A percentile compares a stretch with the other conserved stretches of the same genome.
Conservation (phyloP, 1,284 basidiomycete genomes). For the Malassezia sympodialis region DNA sequence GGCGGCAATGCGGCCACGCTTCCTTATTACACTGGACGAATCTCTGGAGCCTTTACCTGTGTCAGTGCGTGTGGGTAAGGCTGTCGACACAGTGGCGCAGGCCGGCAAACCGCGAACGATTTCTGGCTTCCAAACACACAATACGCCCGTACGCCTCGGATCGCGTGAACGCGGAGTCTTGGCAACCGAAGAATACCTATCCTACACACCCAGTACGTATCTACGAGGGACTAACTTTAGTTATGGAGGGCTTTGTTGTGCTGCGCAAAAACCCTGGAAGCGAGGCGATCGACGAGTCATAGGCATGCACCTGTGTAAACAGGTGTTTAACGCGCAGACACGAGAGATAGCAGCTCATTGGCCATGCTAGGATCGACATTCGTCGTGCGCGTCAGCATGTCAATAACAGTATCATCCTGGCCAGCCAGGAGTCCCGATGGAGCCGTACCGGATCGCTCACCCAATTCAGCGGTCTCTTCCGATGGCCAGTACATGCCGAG, state of each 20-base stretch:
- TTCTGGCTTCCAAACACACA: constrained; percentile 60
- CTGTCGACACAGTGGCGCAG: constrained; percentile 46
- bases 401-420: constrained; percentile 13
- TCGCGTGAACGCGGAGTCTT: constrained; percentile 88
- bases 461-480: background rate
- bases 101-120: constrained; percentile 49
- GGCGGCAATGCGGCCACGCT: constrained; percentile 93
- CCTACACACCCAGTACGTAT: constrained; percentile 83
- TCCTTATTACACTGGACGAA: constrained; percentile 89
- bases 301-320: background rate
- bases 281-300: constrained; percentile 24
- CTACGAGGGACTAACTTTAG: constrained; percentile 6
- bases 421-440: background rate
- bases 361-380: constrained; percentile 12
- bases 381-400: constrained; percentile 4
- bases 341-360: constrained; percentile 12
- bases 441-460: background rate
- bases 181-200: constrained; percentile 91
- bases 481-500: constrained; percentile 26
- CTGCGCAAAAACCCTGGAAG: constrained; percentile 50
- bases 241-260: constrained; percentile 42
- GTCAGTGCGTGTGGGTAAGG: constrained; percentile 89
- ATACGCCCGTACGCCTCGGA: constrained; percentile 84
- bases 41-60: constrained; percentile 63
- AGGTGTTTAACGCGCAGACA: background rate